Evolutionary conservation across 352 stramenopile species (phyloP), one percentile per base, ranked within the genome.

Genomic region (Pythium grandisporangium): DNA sequence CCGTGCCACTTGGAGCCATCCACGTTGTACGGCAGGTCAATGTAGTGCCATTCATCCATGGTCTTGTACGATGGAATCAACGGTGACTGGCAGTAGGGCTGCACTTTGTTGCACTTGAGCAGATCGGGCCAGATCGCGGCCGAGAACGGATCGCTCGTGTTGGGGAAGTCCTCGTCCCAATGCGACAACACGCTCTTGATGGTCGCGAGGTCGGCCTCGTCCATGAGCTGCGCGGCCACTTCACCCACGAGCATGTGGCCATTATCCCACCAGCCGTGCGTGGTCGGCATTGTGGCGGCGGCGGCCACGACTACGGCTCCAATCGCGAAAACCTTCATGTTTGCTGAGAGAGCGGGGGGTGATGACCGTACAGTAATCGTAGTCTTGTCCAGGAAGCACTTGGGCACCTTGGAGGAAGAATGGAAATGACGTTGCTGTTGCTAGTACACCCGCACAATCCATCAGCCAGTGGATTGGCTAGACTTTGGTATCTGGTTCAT

Each of bases 1-100:
- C 54, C 59, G 14, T 51, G 39, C 47, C 45, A 69, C 40, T 65
- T 56, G 16, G 37, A 40, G 21, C 70, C 64, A 30, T 70, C 63
- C 21, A 76, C 68, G 50, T 80, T 67, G 30, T 65, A 35, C 5
- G 70, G 70, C 17, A 84, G 39, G 39, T 84, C 51, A 37, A 78
- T 61, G 61, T 78, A 84, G 55, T 84, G 70, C 70, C 70, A 83
- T 30, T 62, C 49, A 42, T 61, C 62, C 55, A 71, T 73, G 34
- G 45, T 49, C 16, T 53, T 55, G 38, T 70, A 53, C 2, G 70
- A 80, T 17, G 70, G 67, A 16, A 35, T 46, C 14, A 34, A 33
- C 7, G 50, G 43, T 19, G 70, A 66, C 42, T 48, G 30, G 42
- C 66, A 84, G 11, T 51, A 64, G 17, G 64, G 38, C 19, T 42